Evolutionary conservation across 2,329 filamentous ascomycete species (phyloP).

Genomic region (Aspergillus eucalypticola): DNA sequence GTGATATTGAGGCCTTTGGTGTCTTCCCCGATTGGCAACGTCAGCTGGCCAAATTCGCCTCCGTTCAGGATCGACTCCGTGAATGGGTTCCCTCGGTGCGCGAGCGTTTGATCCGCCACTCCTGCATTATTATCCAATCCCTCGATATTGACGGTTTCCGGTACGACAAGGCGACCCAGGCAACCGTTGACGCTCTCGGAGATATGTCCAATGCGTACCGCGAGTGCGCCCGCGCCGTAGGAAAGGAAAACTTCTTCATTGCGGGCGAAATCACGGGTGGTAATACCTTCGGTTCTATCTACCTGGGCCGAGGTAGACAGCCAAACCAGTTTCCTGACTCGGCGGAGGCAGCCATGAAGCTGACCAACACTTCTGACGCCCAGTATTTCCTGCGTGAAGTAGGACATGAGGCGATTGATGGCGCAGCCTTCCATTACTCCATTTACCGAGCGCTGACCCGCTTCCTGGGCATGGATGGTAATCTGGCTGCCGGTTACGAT

Average conservation of each 20-base stretch:
- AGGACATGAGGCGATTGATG: constrained; percentile 57
- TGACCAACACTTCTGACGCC: constrained; percentile 46
- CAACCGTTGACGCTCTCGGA: constrained; percentile 61
- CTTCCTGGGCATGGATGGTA: constrained; percentile 61
- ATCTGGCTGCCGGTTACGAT: constrained; percentile 55
- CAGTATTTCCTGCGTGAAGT: constrained; percentile 54
- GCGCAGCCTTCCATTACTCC: constrained; percentile 63
- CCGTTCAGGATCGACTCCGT: constrained; percentile 65
- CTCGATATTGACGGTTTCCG: constrained; percentile 66
- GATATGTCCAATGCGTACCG: constrained; percentile 59
- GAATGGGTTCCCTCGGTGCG: constrained; percentile 62
- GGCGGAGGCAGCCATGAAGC: constrained; percentile 48
- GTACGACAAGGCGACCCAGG: constrained; percentile 65
- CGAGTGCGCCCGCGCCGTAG: constrained; percentile 54
- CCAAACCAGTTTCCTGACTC: constrained; percentile 52
- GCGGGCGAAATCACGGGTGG: constrained; percentile 64
- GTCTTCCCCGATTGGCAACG: constrained; percentile 63
- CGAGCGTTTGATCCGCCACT: constrained; percentile 60
- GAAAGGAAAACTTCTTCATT: constrained; percentile 64
- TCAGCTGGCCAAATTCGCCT: constrained; percentile 65
- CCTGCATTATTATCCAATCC: constrained; percentile 60
- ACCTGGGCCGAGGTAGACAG: constrained; percentile 62
- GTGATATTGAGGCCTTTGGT: constrained; percentile 63
- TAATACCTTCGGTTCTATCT: constrained; percentile 60
- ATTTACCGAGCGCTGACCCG: constrained; percentile 60